A percentile compares a stretch with the other conserved stretches of the same genome.
phyloP scores from a whole-genome alignment of 1,284 basidiomycete genomes.

The Malassezia obtusa region DNA sequence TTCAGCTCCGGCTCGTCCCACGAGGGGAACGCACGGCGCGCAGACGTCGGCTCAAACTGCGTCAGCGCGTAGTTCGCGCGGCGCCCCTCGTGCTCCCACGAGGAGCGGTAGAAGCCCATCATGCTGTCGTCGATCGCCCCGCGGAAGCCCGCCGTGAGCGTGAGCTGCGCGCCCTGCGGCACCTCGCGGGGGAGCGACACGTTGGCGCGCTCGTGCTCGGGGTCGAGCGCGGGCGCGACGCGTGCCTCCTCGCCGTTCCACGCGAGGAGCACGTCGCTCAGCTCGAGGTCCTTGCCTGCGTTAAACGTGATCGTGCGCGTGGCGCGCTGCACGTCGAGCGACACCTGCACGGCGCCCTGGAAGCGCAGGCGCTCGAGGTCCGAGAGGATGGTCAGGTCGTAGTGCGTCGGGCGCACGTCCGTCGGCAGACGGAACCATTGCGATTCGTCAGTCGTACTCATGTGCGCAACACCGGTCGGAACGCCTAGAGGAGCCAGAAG shows the following conservation, averaged over 20 bases:
- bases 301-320: conserved; percentile 49
- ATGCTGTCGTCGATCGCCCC: conserved; percentile 19
- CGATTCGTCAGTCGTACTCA: conserved; percentile 13
- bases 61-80: conserved; percentile 39
- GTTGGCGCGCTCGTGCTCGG: conserved; percentile 19
- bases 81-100: conserved; percentile 48
- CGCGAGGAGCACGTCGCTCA: conserved; percentile 60
- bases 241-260: conserved; percentile 55
- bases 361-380: conserved; percentile 66
- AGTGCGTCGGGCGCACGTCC: conserved; percentile 65
- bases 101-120: conserved; percentile 24
- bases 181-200: conserved; percentile 14
- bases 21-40: conserved; percentile 54
- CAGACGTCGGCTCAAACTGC: conserved; percentile 65
- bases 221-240: conserved; percentile 50
- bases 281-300: conserved; percentile 56
- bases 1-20: conserved; percentile 97
- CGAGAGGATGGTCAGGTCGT: conserved; percentile 65
- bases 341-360: conserved; percentile 66
- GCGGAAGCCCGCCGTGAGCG: conserved; percentile 18
- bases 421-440: conserved; percentile 62
- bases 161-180: conserved; percentile 14
- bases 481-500: not conserved
- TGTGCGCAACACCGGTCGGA: not conserved
- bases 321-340: conserved; percentile 60